Percentiles rank a stretch among this genome's conserved stretches.
Conservation (phyloP, 768 basidiomycete species). For the Roridomyces roridus region DNA sequence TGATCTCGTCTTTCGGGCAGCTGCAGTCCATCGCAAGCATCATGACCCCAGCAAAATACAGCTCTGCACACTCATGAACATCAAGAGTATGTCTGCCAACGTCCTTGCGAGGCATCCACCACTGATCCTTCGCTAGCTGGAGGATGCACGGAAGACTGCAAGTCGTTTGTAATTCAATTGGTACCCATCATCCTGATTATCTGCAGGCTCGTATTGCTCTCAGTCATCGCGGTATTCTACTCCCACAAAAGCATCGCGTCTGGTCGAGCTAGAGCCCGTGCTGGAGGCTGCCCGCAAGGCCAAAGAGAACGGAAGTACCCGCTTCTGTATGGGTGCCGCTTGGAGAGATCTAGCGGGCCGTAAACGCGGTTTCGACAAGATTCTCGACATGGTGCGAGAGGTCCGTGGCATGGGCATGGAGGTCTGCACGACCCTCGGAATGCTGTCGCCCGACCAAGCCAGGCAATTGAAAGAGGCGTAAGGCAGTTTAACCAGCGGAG, state of each 20-base stretch:
- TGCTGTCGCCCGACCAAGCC: conserved; percentile 95
- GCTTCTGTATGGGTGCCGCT: conserved; percentile 99
- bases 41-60: conserved; percentile 93
- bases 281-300: conserved; percentile 91
- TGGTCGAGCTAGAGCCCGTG: conserved; percentile 91
- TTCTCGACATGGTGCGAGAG: conserved; percentile 89
- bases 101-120: conserved; percentile 29
- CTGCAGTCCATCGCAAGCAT: conserved; percentile 81
- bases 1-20: conserved; percentile 88
- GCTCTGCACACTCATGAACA: conserved; percentile 97
- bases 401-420: conserved; percentile 98
- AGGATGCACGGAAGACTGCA: conserved; percentile 95
- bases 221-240: conserved; percentile 95
- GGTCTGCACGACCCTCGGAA: conserved; percentile 97
- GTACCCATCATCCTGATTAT: conserved; percentile 10
- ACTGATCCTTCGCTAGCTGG: conserved; percentile 62
- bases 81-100: conserved; percentile 77
- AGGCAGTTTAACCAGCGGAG: conserved; percentile 32
- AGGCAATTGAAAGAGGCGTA: conserved; percentile 91
- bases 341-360: conserved; percentile 95
- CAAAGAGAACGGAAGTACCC: conserved; percentile 94
- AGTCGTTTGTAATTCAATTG: conserved; percentile 32
- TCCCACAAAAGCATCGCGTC: conserved; percentile 83
- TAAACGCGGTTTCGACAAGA: conserved; percentile 92
- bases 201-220: conserved; percentile 92